A percentile compares a stretch with the other conserved stretches of the same genome.
phyloP scores from a whole-genome alignment of 495 filamentous ascomycete genomes.

The Podospora appendiculata region DNA sequence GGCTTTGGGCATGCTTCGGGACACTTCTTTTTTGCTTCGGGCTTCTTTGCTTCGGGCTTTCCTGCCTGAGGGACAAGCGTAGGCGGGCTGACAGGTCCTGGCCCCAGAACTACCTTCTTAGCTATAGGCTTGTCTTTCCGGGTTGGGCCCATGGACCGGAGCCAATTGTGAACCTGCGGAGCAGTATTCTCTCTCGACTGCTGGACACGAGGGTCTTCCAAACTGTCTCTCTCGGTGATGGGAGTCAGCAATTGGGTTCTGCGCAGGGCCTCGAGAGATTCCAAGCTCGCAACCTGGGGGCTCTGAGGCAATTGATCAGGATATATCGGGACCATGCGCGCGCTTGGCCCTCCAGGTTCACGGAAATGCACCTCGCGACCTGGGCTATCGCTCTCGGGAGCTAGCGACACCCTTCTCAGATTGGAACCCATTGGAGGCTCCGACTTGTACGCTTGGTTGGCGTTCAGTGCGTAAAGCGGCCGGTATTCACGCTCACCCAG shows the following conservation, averaged over 20 bases:
- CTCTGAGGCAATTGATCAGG: conserved; percentile 7
- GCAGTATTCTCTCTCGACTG: conserved; percentile 7
- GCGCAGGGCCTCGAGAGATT: conserved; percentile 3
- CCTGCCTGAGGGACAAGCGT: background rate
- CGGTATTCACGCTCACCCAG: conserved; percentile 13
- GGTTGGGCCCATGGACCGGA: conserved; percentile 3
- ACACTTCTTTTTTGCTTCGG: background rate
- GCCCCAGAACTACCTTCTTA: background rate
- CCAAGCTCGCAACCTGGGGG: conserved; percentile 7
- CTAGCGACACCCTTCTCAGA: too few species aligned
- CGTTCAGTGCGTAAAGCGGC: conserved; percentile 11
- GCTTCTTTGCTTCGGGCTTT: background rate
- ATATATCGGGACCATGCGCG: conserved; percentile 6
- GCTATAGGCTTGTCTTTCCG: background rate
- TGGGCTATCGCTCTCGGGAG: background rate
- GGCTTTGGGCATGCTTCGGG: background rate
- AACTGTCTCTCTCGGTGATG: conserved; percentile 16
- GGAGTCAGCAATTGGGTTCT: conserved; percentile 13
- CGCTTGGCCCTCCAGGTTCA: background rate
- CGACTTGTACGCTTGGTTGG: conserved; percentile 6
- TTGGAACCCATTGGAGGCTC: conserved; percentile 13
- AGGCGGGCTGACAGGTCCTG: conserved; percentile 2
- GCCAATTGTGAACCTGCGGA: conserved; percentile 12
- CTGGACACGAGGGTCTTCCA: conserved; percentile 5
- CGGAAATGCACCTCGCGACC: conserved; percentile 3